A percentile compares a stretch with the other conserved stretches of the same genome.
Evolutionary conservation across 768 basidiomycete genomes (phyloP).

Genomic region (Fistulinella prunicolor): DNA sequence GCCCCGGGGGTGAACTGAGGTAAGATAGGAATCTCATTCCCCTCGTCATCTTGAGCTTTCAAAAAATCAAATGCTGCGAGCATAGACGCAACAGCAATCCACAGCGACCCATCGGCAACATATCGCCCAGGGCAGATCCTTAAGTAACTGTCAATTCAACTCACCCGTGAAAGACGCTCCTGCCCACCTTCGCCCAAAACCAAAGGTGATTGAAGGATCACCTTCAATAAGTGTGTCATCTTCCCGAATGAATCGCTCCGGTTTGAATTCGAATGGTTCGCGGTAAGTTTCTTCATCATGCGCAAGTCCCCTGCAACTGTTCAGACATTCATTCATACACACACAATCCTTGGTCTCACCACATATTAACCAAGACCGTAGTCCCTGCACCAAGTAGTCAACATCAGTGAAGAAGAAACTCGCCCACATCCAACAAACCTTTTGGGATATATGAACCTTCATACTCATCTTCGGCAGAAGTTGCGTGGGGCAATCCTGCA

Average conservation of each 20-base stretch:
- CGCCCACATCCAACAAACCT: conserved; percentile 12
- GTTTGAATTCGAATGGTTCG: conserved; percentile 40
- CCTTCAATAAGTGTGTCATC: conserved; percentile 14
- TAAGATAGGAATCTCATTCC: conserved; percentile 22
- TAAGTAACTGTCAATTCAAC: not conserved
- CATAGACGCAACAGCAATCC: conserved; percentile 24
- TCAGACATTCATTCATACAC: not conserved
- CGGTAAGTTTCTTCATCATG: conserved; percentile 38
- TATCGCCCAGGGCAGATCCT: conserved; percentile 25
- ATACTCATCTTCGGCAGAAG: conserved; percentile 21
- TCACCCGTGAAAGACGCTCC: not conserved
- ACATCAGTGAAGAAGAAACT: not conserved
- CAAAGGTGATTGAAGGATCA: conserved; percentile 15
- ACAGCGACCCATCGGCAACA: conserved; percentile 24
- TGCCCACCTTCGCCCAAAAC: conserved; percentile 26
- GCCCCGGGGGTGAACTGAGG: conserved; percentile 20
- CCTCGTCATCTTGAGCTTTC: conserved; percentile 22
- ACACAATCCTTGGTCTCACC: conserved; percentile 11
- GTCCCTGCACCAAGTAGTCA: conserved; percentile 9
- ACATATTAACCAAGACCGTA: conserved; percentile 22
- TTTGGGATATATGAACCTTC: conserved; percentile 24
- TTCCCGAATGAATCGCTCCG: conserved; percentile 35
- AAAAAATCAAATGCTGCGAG: conserved; percentile 23
- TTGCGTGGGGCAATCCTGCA: conserved; percentile 23
- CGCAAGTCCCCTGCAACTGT: conserved; percentile 35